A percentile compares a stretch with the other conserved stretches of the same genome.
Conservation (phyloP, 345 rosid species). For the Lepidium africanum region DNA sequence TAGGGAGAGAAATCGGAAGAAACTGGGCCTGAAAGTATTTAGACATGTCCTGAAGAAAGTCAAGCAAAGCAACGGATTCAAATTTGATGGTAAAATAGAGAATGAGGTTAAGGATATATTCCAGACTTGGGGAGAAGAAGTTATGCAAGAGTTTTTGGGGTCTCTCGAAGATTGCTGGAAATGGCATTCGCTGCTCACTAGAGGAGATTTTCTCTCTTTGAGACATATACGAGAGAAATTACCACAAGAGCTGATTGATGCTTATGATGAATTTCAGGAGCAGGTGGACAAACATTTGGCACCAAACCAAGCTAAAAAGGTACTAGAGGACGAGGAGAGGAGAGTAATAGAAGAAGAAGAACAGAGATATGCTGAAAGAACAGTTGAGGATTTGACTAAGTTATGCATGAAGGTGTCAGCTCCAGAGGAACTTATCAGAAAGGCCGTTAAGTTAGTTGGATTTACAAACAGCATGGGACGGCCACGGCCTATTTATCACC, state of each 20-base stretch:
- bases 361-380: conserved; percentile 53
- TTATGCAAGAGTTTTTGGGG: conserved; percentile 55
- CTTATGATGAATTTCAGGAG: conserved; percentile 73
- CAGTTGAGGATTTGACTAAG: conserved; percentile 67
- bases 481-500: conserved; percentile 69
- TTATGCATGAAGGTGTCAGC: conserved; percentile 74
- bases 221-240: conserved; percentile 68
- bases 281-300: conserved; percentile 73
- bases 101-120: conserved; percentile 59
- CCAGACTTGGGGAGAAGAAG: conserved; percentile 72
- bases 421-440: conserved; percentile 71
- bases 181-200: conserved; percentile 78
- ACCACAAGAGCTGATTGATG: conserved; percentile 65
- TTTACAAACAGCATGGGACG: conserved; percentile 92
- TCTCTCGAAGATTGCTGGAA: conserved; percentile 69
- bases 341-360: conserved; percentile 58
- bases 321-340: conserved; percentile 61
- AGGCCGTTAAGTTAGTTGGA: conserved; percentile 74
- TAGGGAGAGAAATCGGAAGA: conserved; percentile 74
- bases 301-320: conserved; percentile 49
- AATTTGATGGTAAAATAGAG: conserved; percentile 49
- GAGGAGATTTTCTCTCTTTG: conserved; percentile 76
- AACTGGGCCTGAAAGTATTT: conserved; percentile 64
- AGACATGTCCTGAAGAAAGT: conserved; percentile 67
- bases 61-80: conserved; percentile 51